phyloP scores from a whole-genome alignment of 306 rosid genomes.

The Vigna angularis region DNA sequence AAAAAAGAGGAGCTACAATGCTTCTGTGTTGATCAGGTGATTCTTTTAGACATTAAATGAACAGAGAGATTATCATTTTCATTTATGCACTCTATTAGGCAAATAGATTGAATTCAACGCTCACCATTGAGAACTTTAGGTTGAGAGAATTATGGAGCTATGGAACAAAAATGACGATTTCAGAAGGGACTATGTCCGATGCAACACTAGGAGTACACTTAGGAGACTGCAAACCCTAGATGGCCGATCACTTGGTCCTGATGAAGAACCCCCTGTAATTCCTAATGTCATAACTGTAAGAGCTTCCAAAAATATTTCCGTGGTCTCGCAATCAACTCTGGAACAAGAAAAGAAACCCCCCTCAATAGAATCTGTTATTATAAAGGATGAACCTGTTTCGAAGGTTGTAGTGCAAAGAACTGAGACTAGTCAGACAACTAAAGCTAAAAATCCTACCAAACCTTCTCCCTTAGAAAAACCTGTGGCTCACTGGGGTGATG shows the following conservation, averaged over 20 bases:
- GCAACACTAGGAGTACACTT: slow-evolving; percentile 83
- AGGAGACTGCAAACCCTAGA: slow-evolving; percentile 81
- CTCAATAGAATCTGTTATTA: slow-evolving; percentile 45
- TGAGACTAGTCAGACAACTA: slow-evolving; percentile 44
- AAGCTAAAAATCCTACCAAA: slow-evolving; percentile 54
- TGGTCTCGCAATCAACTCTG: slow-evolving; percentile 43
- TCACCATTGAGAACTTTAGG: slow-evolving; percentile 55
- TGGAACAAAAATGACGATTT: slow-evolving; percentile 74
- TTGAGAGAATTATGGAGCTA: slow-evolving; percentile 66
- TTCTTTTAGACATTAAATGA: slow-evolving; percentile 26
- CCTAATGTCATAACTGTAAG: slow-evolving; percentile 52
- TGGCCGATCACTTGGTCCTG: slow-evolving; percentile 85
- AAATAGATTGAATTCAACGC: slow-evolving; percentile 37
- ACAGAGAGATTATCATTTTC: slow-evolving; percentile 27
- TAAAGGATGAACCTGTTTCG: slow-evolving; percentile 47
- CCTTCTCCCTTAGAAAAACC: slow-evolving; percentile 46
- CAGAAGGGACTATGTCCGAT: slow-evolving; percentile 68
- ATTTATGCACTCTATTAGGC: slow-evolving; percentile 15
- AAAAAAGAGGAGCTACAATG: slow-evolving; percentile 66
- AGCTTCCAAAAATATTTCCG: slow-evolving; percentile 47
- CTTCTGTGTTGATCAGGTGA: slow-evolving; percentile 75
- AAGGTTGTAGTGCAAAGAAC: slow-evolving; percentile 52
- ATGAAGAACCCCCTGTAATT: slow-evolving; percentile 75
- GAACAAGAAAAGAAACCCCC: slow-evolving; percentile 56
- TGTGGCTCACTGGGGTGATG: slow-evolving; percentile 54